These are phyloP conservation scores for Camellia sinensis DNA, from an alignment of 148 eudicot species.

Conservation along the genomic window DNA sequence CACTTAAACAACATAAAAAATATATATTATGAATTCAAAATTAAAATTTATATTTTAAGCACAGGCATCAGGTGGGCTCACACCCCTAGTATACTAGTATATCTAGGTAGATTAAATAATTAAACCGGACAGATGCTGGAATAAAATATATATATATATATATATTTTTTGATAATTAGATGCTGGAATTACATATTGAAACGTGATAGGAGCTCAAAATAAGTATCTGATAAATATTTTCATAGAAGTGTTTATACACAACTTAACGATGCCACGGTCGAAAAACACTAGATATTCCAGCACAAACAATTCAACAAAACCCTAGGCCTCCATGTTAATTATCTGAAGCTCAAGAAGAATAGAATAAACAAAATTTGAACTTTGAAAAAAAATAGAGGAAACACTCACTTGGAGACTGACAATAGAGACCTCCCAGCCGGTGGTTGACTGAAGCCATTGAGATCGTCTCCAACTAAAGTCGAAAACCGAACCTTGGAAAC, in stretches of 20 bases:
- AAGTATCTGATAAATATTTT: not conserved
- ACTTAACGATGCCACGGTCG: too few relatives aligned
- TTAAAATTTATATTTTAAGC: too few relatives aligned
- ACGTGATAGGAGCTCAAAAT: not conserved
- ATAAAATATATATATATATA: too few relatives aligned
- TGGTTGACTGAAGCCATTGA: not conserved
- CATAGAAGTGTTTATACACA: too few relatives aligned
- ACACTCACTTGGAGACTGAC: conserved; percentile 24
- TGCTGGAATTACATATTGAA: not conserved
- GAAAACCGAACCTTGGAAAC: not conserved
- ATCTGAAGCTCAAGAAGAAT: not conserved
- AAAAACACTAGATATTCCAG: not conserved
- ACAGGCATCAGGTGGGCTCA: too few relatives aligned
- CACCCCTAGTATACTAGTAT: too few relatives aligned
- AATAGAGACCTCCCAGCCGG: conserved; percentile 20
- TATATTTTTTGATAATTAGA: too few relatives aligned
- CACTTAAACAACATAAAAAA: too few relatives aligned
- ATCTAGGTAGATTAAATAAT: too few relatives aligned
- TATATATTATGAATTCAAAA: too few relatives aligned
- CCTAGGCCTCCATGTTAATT: not conserved
- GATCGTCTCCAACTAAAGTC: conserved; percentile 13
- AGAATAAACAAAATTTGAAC: too few relatives aligned
- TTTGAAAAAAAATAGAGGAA: not conserved
- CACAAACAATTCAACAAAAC: not conserved
- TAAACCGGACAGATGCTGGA: too few relatives aligned